A percentile compares a stretch with the other conserved stretches of the same genome.
Evolutionary conservation across 1,139 yeast species (phyloP).

Genomic region (Candida pseudoviswanathii): DNA sequence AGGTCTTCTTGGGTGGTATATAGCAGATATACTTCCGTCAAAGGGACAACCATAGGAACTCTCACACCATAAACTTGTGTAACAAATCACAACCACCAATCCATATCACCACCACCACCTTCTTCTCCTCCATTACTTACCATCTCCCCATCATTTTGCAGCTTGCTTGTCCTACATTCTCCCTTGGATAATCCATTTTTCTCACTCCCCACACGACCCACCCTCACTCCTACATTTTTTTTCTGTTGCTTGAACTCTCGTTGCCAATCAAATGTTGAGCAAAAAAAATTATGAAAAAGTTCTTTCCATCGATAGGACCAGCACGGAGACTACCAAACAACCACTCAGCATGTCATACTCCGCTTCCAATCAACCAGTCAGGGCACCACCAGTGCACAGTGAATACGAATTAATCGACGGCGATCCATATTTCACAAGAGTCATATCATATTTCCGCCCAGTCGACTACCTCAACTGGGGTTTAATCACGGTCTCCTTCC

Average conservation of each 20-base stretch:
- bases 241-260: background rate
- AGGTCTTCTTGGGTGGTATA: too few relatives aligned
- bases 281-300: constrained; percentile 10
- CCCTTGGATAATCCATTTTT: background rate
- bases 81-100: too few relatives aligned
- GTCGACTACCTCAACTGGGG: constrained; percentile 71
- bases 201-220: background rate
- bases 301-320: background rate
- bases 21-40: too few relatives aligned
- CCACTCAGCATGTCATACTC: constrained; percentile 39
- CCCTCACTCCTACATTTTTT: background rate
- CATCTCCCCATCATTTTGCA: too few relatives aligned
- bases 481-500: constrained; percentile 63
- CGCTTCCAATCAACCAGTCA: constrained; percentile 43
- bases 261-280: constrained; percentile 16
- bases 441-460: constrained; percentile 70
- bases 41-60: too few relatives aligned
- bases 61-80: too few relatives aligned
- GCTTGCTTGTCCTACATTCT: background rate
- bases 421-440: constrained; percentile 77
- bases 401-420: constrained; percentile 66
- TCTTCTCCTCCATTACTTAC: too few relatives aligned
- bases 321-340: background rate
- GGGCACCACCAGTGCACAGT: constrained; percentile 45
- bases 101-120: too few relatives aligned